phyloP scores from a whole-genome alignment of 208 protist genomes.

The Acanthamoeba divionensis region DNA sequence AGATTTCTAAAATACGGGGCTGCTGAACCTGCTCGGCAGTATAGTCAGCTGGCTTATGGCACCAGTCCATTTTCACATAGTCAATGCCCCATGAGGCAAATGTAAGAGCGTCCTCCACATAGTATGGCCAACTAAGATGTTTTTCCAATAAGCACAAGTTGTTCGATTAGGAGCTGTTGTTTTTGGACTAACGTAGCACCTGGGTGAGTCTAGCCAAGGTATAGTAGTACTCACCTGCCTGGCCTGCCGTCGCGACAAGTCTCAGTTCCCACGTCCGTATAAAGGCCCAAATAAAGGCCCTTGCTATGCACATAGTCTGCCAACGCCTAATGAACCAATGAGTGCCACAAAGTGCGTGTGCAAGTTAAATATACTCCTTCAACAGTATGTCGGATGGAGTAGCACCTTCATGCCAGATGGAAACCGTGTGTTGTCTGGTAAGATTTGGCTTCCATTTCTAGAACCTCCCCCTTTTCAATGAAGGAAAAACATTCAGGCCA shows the following conservation, averaged over 20 bases:
- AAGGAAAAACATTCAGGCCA: too few species aligned
- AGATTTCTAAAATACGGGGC: not conserved
- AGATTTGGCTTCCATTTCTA: not conserved
- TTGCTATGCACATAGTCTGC: constrained; percentile 53
- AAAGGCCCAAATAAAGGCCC: constrained; percentile 48
- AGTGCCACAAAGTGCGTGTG: not conserved
- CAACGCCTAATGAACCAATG: not conserved
- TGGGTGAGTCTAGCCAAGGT: too few species aligned
- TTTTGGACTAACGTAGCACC: too few species aligned
- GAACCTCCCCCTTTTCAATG: not conserved
- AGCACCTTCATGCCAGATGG: constrained; percentile 36
- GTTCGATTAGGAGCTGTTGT: too few species aligned
- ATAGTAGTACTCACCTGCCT: too few species aligned
- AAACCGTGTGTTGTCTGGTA: constrained; percentile 10
- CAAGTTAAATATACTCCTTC: not conserved
- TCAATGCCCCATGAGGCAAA: constrained; percentile 40
- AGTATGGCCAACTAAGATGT: constrained; percentile 17
- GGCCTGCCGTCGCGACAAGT: constrained; percentile 46
- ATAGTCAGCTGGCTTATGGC: not conserved
- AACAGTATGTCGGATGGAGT: not conserved
- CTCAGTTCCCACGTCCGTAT: constrained; percentile 31
- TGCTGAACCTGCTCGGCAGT: not conserved
- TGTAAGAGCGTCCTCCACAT: not conserved
- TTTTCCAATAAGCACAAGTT: too few species aligned
- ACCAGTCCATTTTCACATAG: constrained; percentile 61